These are phyloP conservation scores for Pseudocohnilembus persalinus DNA, from an alignment of 169 alveolate genomes.

Conservation along the genomic window DNA sequence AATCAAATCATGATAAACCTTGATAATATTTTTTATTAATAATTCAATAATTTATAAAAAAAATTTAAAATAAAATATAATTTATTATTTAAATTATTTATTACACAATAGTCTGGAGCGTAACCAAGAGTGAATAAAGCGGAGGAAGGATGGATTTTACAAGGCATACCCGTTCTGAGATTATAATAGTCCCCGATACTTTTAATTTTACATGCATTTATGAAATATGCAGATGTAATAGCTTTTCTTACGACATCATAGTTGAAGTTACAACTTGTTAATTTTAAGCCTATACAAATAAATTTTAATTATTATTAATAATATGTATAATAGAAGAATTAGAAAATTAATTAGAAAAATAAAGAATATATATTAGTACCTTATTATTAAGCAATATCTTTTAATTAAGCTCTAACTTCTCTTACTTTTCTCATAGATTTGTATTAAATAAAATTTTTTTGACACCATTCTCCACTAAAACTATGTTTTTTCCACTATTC, in stretches of 20 bases:
- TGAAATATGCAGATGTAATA: slow-evolving; percentile 98
- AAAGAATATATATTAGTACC: neutral
- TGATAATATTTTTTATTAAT: too few relatives aligned
- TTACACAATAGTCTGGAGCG: slow-evolving; percentile 99
- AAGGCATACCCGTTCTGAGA: slow-evolving; percentile 97
- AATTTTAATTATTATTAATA: too few relatives aligned
- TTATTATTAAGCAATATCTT: slow-evolving; percentile 88
- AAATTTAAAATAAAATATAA: too few relatives aligned
- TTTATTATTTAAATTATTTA: too few relatives aligned
- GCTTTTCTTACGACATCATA: slow-evolving; percentile 92
- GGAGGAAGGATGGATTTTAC: slow-evolving; percentile 98
- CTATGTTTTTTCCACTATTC: slow-evolving; percentile 96
- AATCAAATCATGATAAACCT: slow-evolving; percentile 98
- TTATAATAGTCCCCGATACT: slow-evolving; percentile 99
- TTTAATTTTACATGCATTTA: slow-evolving; percentile 98
- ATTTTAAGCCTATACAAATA: slow-evolving; percentile 4
- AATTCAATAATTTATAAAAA: too few relatives aligned
- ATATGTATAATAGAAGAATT: neutral
- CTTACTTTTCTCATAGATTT: slow-evolving; percentile 89
- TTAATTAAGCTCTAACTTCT: slow-evolving; percentile 92
- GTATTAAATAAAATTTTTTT: slow-evolving; percentile 90
- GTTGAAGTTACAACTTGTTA: slow-evolving; percentile 50
- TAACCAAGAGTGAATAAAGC: slow-evolving; percentile 98
- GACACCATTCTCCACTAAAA: slow-evolving; percentile 92
- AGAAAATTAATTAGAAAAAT: slow-evolving; percentile 40